phyloP scores from a whole-genome alignment of 2,329 filamentous ascomycete species.

The Polytolypa hystricis region DNA sequence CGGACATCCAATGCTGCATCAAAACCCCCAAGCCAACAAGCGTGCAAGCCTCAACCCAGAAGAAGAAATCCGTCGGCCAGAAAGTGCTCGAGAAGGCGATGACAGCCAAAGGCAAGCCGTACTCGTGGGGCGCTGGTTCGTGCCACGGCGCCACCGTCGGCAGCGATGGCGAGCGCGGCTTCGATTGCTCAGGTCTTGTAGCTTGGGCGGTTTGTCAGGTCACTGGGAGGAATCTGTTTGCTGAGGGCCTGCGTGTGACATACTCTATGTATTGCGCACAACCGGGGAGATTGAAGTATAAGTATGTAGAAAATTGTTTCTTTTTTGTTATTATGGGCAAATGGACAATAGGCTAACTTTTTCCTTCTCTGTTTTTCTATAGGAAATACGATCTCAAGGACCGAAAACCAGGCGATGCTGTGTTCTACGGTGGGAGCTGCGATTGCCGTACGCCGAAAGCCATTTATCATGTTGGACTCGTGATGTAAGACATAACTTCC shows the following conservation, averaged over 20 bases:
- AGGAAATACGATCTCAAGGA: neutral
- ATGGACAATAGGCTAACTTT: too few species aligned
- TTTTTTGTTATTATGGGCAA: too few species aligned
- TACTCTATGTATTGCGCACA: neutral
- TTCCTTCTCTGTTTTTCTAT: too few species aligned
- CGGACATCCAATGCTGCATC: conserved; percentile 6
- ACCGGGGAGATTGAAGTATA: neutral
- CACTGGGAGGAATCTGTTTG: neutral
- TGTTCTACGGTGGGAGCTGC: neutral
- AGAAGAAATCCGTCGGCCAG: conserved; percentile 17
- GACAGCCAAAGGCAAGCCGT: neutral
- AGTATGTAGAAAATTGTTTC: neutral
- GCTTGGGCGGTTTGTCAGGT: neutral
- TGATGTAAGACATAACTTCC: too few species aligned
- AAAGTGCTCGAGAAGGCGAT: conserved; percentile 26
- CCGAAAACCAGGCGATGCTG: neutral
- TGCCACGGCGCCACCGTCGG: neutral
- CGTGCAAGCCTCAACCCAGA: neutral
- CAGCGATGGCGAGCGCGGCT: neutral
- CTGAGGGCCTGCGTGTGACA: neutral
- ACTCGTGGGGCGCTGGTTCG: neutral
- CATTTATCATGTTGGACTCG: neutral
- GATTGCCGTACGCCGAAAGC: neutral
- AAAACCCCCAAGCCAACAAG: too few species aligned
- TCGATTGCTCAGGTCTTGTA: neutral